Conservation (phyloP, 495 filamentous ascomycete genomes). For the Tuber indicum region DNA sequence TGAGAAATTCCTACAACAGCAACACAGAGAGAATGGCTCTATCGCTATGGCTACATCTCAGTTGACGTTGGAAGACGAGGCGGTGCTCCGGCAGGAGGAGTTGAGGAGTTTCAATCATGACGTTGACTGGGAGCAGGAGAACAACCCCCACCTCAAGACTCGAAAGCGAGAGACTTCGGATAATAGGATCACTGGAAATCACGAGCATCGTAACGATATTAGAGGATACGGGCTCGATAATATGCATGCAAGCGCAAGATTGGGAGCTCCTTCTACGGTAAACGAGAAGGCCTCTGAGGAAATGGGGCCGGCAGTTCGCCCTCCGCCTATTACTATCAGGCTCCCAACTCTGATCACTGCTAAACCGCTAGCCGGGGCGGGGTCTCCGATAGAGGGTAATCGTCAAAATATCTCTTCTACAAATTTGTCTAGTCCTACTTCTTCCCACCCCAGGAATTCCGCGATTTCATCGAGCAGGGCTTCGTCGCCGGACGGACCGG, state of each 20-base stretch:
- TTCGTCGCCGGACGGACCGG: constrained; percentile 42
- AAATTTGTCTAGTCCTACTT: constrained; percentile 17
- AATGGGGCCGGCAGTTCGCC: neutral
- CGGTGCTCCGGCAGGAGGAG: constrained; percentile 55
- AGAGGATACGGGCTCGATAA: constrained; percentile 68
- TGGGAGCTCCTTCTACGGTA: neutral
- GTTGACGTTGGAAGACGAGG: constrained; percentile 56
- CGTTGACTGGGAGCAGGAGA: constrained; percentile 60
- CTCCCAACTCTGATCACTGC: neutral
- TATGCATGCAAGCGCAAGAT: constrained; percentile 32
- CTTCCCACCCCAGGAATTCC: constrained; percentile 19
- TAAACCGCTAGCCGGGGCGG: neutral
- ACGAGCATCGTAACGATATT: constrained; percentile 65
- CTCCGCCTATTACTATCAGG: neutral
- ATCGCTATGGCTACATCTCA: constrained; percentile 42
- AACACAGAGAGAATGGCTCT: constrained; percentile 45
- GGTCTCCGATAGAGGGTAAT: neutral
- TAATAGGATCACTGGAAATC: constrained; percentile 57
- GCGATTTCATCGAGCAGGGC: constrained; percentile 25
- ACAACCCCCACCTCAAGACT: constrained; percentile 56
- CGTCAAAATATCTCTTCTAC: neutral
- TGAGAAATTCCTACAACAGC: constrained; percentile 39
- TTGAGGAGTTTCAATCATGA: constrained; percentile 82
- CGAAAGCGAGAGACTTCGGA: constrained; percentile 58
- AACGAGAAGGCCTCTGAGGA: neutral